phyloP scores from a whole-genome alignment of 2,329 filamentous ascomycete species.

The Reticulascus tulasneorum region DNA sequence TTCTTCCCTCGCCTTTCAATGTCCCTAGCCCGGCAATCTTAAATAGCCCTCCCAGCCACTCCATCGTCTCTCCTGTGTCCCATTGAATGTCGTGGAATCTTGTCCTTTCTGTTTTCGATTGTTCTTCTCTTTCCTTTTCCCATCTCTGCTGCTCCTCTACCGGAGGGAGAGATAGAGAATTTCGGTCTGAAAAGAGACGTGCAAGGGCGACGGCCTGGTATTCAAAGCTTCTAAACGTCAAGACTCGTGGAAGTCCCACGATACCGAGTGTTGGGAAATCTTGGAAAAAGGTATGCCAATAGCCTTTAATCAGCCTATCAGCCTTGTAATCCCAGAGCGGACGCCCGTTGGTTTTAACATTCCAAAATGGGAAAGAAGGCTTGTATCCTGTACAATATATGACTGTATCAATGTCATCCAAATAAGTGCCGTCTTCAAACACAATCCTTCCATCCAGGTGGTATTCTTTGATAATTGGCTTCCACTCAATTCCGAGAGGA shows the following conservation, averaged over 20 bases:
- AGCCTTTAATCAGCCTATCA: slow-evolving; percentile 39
- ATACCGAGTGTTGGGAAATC: slow-evolving; percentile 44
- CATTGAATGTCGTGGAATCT: slow-evolving; percentile 52
- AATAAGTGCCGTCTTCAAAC: slow-evolving; percentile 31
- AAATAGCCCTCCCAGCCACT: slow-evolving; percentile 43
- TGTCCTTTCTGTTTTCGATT: slow-evolving; percentile 22
- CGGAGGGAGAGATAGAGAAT: slow-evolving; percentile 32
- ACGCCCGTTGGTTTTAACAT: slow-evolving; percentile 37
- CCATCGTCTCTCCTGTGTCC: slow-evolving; percentile 46
- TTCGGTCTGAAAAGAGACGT: slow-evolving; percentile 40
- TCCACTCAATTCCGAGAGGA: slow-evolving; percentile 47
- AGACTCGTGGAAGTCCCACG: slow-evolving; percentile 46
- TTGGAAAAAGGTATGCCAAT: slow-evolving; percentile 50
- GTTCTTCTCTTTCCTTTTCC: slow-evolving; percentile 36
- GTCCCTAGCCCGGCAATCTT: slow-evolving; percentile 44
- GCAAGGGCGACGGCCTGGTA: slow-evolving; percentile 53
- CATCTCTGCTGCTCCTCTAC: slow-evolving; percentile 37
- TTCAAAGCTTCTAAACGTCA: slow-evolving; percentile 52
- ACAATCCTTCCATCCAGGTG: slow-evolving; percentile 36
- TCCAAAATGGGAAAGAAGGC: slow-evolving; percentile 46
- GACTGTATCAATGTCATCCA: slow-evolving; percentile 32
- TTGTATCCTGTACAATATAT: slow-evolving; percentile 41
- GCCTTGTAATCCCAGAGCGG: slow-evolving; percentile 45
- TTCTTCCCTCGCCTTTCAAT: slow-evolving; percentile 40
- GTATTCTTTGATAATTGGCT: slow-evolving; percentile 45